Conservation (phyloP, 2,329 filamentous ascomycete genomes). For the Penicillium olsonii region DNA sequence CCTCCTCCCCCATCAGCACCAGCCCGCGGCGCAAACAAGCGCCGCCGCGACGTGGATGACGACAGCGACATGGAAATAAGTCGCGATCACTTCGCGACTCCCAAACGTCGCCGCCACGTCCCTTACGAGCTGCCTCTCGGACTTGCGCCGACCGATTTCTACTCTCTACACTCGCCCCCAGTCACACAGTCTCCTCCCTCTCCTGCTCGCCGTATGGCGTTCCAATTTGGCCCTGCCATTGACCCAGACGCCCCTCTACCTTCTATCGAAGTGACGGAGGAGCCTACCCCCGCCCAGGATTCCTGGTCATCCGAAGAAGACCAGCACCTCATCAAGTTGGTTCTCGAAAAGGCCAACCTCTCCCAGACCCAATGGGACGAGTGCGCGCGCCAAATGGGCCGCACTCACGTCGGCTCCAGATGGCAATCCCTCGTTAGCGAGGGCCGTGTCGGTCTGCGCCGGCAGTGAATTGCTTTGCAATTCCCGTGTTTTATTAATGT, state of each 20-base stretch:
- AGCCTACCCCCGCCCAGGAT: constrained; percentile 14
- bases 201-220: constrained; percentile 18
- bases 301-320: constrained; percentile 46
- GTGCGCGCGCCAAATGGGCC: constrained; percentile 45
- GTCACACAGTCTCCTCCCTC: constrained; percentile 35
- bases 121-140: constrained; percentile 49
- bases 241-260: constrained; percentile 38
- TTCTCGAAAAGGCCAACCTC: constrained; percentile 47
- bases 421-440: constrained; percentile 47
- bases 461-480: constrained; percentile 15
- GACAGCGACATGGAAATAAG: constrained; percentile 16
- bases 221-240: constrained; percentile 19
- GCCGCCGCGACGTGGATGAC: constrained; percentile 36
- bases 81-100: constrained; percentile 40
- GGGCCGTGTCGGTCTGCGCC: constrained; percentile 45
- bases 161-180: constrained; percentile 40
- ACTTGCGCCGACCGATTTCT: constrained; percentile 46
- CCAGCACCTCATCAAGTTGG: constrained; percentile 43
- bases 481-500: constrained; percentile 13
- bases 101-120: constrained; percentile 46
- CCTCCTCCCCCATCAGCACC: constrained; percentile 28
- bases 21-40: constrained; percentile 42
- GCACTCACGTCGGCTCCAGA: constrained; percentile 41
- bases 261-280: constrained; percentile 36
- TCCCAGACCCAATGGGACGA: constrained; percentile 49